Base-by-base conservation (phyloP, 257 asterid genomes). In the Eustoma russellianum region DNA sequence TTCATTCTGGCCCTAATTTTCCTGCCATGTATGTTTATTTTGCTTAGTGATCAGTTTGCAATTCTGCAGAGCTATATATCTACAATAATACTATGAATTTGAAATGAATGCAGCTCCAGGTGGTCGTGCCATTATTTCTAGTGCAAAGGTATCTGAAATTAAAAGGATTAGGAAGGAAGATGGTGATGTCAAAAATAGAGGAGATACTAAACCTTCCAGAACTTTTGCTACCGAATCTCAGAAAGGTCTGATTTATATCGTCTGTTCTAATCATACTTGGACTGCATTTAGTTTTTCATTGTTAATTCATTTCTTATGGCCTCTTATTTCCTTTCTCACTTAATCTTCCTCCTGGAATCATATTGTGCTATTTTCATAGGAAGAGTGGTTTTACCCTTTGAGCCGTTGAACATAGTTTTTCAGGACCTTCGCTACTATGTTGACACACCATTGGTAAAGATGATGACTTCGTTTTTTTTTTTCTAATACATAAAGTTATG, bases 351-450 rank as follows among this genome's bases (percentile, higher is more conserved):
- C 4, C 44, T 61, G 58, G 17, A 61, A 60, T 16, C 17, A 7
- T 51, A 51, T 17, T 30, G 5, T 9, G 13, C 12, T 51, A 54
- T 5, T 57, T 62, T 59, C 55, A 69, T 79, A 80, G 93, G 69
- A 12, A 71, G 61, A 65, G 73, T 80, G 85, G 81, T 73, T 47
- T 72, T 83, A 55, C 93, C 93, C 34, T 83, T 79, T 65, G 81
- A 83, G 65, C 82, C 83, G n/a, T 60, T 68, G 15, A 62, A 63
- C 38, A 50, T 83, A 11, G 78, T 72, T 52, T 83, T 83, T 70
- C 63, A 74, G 56, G 76, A 80, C 41, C 72, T 83, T 53, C 82
- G 79, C 16, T 83, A 80, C 70, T 77, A 58, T 33, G 50, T 80
- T 19, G 83, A 75, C 17, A 67, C 81, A 13, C 83, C 86, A 17